Evolutionary conservation across 2,329 filamentous ascomycete genomes (phyloP).

Genomic region (Cucurbitaria berberidis): DNA sequence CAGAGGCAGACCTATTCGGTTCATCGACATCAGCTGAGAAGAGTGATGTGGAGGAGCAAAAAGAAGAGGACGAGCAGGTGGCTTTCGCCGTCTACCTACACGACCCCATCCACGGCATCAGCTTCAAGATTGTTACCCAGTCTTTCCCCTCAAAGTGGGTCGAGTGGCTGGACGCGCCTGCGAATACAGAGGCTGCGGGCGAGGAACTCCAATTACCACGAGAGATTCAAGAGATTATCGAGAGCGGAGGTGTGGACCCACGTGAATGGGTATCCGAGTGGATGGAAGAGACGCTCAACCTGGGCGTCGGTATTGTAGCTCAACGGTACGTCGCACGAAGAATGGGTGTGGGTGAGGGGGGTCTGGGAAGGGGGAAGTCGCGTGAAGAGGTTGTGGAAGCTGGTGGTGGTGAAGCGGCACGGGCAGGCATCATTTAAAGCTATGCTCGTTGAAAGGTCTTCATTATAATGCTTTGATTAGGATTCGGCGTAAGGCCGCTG

Average conservation of each 20-base stretch:
- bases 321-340: slow-evolving; percentile 92
- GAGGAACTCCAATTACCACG: slow-evolving; percentile 70
- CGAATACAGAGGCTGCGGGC: slow-evolving; percentile 33
- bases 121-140: slow-evolving; percentile 84
- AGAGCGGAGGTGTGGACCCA: slow-evolving; percentile 78
- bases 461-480: slow-evolving; percentile 6
- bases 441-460: neutral
- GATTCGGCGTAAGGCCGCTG: slow-evolving; percentile 3
- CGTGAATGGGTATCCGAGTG: slow-evolving; percentile 97
- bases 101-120: slow-evolving; percentile 90
- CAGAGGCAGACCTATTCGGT: slow-evolving; percentile 71
- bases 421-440: slow-evolving; percentile 54
- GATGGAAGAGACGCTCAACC: slow-evolving; percentile 83
- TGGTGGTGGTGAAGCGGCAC: slow-evolving; percentile 66
- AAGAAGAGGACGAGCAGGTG: slow-evolving; percentile 69
- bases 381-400: slow-evolving; percentile 62
- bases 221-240: slow-evolving; percentile 85
- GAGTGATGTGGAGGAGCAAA: slow-evolving; percentile 58
- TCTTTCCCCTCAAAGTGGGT: slow-evolving; percentile 84
- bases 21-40: slow-evolving; percentile 61
- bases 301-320: slow-evolving; percentile 84
- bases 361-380: slow-evolving; percentile 63
- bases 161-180: slow-evolving; percentile 79
- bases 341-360: slow-evolving; percentile 94
- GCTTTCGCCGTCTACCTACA: slow-evolving; percentile 79